Evolutionary conservation across 768 basidiomycete species (phyloP).

Genomic region (Phaeolepiota aurea): DNA sequence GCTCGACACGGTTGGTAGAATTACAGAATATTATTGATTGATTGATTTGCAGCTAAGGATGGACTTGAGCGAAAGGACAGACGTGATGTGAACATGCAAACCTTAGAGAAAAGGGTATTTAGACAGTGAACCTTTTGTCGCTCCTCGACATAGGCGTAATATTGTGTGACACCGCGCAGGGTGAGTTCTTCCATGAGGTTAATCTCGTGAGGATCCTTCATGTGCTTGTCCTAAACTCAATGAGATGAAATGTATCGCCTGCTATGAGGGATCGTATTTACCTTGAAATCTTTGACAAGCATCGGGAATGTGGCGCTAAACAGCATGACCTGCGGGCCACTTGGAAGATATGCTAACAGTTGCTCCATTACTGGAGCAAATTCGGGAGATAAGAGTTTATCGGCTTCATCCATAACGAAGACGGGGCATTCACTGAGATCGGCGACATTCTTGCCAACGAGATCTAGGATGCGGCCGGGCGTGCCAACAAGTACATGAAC

Average conservation of each 20-base stretch:
- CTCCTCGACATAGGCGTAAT: conserved; percentile 99
- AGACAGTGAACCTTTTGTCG: conserved; percentile 99
- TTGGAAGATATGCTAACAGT: conserved; percentile 75
- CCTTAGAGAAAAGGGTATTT: conserved; percentile 99
- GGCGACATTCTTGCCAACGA: conserved; percentile 88
- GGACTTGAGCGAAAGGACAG: not conserved
- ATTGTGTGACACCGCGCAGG: conserved; percentile 96
- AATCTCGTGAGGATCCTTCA: conserved; percentile 93
- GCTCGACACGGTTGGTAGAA: conserved; percentile 98
- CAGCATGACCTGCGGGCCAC: conserved; percentile 92
- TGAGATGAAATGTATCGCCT: conserved; percentile 6
- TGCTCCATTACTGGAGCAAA: conserved; percentile 99
- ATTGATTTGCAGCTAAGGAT: conserved; percentile 91
- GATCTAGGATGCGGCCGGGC: conserved; percentile 91
- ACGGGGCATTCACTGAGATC: conserved; percentile 92
- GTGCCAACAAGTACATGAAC: conserved; percentile 98
- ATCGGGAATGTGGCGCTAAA: conserved; percentile 99
- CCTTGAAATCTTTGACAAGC: conserved; percentile 99
- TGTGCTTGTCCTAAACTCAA: conserved; percentile 76
- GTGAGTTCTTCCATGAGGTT: conserved; percentile 99
- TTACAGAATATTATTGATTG: conserved; percentile 99
- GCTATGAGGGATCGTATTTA: conserved; percentile 17
- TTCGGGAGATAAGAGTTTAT: conserved; percentile 94
- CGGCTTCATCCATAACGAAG: conserved; percentile 99
- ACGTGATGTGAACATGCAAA: conserved; percentile 20